Percentiles rank a stretch among this genome's conserved stretches.
Conservation (phyloP, 139 green algal species). For the Auxenochlorella pyrenoidosa region DNA sequence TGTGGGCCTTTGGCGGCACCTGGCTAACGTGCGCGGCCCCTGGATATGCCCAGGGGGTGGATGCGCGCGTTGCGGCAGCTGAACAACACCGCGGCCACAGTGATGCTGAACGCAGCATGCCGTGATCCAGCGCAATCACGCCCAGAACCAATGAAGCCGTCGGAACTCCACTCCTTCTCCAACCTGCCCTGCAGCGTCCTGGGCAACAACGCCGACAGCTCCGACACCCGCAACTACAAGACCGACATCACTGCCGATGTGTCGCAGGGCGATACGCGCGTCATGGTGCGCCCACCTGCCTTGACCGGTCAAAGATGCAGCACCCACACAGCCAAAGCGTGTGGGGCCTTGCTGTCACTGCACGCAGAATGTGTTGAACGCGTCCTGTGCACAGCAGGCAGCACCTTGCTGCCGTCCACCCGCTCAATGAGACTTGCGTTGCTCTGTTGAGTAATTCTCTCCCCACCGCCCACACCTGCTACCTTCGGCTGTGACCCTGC, state of each 20-base stretch:
- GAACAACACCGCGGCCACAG: too few relatives aligned
- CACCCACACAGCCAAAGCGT: too few relatives aligned
- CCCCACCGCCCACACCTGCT: too few relatives aligned
- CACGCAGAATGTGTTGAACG: too few relatives aligned
- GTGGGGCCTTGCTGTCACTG: too few relatives aligned
- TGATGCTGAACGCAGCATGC: too few relatives aligned
- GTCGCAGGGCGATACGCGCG: neutral
- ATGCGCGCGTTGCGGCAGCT: neutral
- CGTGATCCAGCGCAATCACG: too few relatives aligned
- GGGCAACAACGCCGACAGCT: slow-evolving; percentile 13
- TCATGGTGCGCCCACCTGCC: neutral
- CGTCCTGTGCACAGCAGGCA: neutral
- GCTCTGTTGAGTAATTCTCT: too few relatives aligned
- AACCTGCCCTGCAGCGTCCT: slow-evolving; percentile 1
- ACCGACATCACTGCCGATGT: neutral
- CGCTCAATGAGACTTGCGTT: too few relatives aligned
- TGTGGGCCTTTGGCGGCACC: slow-evolving; percentile 28
- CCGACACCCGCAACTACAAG: neutral
- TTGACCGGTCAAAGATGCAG: too few relatives aligned
- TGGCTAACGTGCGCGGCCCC: slow-evolving; percentile 14
- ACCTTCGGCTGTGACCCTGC: too few relatives aligned
- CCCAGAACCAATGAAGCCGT: too few relatives aligned
- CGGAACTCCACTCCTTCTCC: neutral
- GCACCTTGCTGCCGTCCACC: neutral
- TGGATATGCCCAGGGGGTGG: neutral